Percentiles rank a stretch among this genome's conserved stretches.
phyloP scores from a whole-genome alignment of 768 basidiomycete genomes.

The Suillus decipiens region DNA sequence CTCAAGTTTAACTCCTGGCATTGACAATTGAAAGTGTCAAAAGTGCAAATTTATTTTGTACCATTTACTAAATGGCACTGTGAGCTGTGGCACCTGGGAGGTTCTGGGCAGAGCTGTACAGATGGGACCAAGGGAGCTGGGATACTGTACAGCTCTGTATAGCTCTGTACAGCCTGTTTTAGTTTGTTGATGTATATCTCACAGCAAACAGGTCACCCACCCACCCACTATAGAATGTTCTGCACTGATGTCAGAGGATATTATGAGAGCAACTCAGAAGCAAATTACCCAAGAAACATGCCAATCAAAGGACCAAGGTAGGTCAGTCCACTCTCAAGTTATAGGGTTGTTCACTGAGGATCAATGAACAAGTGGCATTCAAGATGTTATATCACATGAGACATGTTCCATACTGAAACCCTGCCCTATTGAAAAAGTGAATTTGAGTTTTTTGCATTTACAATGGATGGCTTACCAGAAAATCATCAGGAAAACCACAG shows the following conservation, averaged over 20 bases:
- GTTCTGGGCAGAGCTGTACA: no score
- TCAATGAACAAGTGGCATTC: slow-evolving; percentile 24
- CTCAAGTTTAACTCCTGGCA: no score
- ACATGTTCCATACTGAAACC: slow-evolving; percentile 24
- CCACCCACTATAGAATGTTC: slow-evolving; percentile 23
- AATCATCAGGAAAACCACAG: slow-evolving; percentile 24
- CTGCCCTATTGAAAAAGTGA: slow-evolving; percentile 16
- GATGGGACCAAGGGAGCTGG: no score
- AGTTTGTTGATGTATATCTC: no score
- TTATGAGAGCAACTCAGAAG: neutral
- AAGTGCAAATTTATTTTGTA: no score
- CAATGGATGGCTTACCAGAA: slow-evolving; percentile 15
- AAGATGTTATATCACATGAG: slow-evolving; percentile 27
- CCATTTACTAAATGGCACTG: no score
- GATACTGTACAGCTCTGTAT: no score
- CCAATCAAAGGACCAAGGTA: slow-evolving; percentile 25
- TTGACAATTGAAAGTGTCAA: no score
- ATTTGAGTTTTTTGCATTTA: neutral
- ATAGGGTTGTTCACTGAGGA: slow-evolving; percentile 22
- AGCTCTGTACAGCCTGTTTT: no score
- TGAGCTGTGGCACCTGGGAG: no score
- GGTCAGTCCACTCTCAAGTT: slow-evolving; percentile 22
- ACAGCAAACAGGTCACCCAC: slow-evolving; percentile 25
- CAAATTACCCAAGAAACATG: slow-evolving; percentile 20
- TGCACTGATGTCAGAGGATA: slow-evolving; percentile 6